A percentile compares a stretch with the other conserved stretches of the same genome.
These are phyloP conservation scores for Myxozyma geophila DNA, from an alignment of 805 yeast species.

Conservation along the genomic window DNA sequence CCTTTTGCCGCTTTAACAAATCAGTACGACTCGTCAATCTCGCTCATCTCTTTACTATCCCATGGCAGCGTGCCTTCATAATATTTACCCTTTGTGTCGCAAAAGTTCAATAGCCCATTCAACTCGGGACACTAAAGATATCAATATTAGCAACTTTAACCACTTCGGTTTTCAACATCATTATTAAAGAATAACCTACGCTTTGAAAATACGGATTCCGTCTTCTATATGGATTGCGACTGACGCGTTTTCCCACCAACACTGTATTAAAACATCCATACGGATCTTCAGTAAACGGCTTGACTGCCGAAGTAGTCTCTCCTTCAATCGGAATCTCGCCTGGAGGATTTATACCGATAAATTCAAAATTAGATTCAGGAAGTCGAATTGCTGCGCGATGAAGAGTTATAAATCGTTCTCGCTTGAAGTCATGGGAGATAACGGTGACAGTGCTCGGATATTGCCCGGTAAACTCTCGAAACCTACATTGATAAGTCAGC, in stretches of 20 bases:
- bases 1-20: neutral
- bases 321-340: constrained; percentile 25
- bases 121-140: constrained; percentile 36
- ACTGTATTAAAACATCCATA: constrained; percentile 36
- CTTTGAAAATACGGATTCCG: constrained; percentile 32
- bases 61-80: constrained; percentile 36
- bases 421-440: constrained; percentile 77
- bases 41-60: constrained; percentile 22
- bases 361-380: constrained; percentile 33
- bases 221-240: constrained; percentile 39
- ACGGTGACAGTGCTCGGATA: constrained; percentile 62
- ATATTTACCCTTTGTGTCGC: constrained; percentile 25
- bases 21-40: constrained; percentile 7
- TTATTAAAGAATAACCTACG: constrained; percentile 3
- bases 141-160: neutral
- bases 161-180: neutral
- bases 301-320: constrained; percentile 29
- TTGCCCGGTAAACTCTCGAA: constrained; percentile 50
- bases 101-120: constrained; percentile 26
- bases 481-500: constrained; percentile 20
- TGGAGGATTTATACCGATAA: constrained; percentile 37
- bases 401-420: constrained; percentile 53
- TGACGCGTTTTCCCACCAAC: constrained; percentile 28
- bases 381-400: constrained; percentile 39
- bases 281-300: constrained; percentile 38